phyloP scores from a whole-genome alignment of 73 alveolate species.

The Paramecium octaurelia region DNA sequence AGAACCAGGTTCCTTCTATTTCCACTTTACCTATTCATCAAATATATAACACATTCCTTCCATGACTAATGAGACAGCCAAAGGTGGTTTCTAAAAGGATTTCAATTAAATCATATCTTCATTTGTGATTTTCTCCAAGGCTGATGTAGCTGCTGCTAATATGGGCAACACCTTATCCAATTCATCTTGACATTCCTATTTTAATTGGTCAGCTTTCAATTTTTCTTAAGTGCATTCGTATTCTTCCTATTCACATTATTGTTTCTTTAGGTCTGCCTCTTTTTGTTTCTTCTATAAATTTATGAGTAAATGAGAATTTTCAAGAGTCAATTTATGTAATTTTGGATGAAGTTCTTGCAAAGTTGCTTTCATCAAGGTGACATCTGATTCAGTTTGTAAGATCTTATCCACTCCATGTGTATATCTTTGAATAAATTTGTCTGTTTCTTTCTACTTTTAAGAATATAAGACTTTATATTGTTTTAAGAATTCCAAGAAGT shows the following conservation, averaged over 20 bases:
- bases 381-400: constrained; percentile 82
- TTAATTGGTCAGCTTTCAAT: constrained; percentile 74
- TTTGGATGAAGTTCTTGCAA: constrained; percentile 86
- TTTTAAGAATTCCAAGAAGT: constrained; percentile 94
- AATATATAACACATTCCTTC: constrained; percentile 63
- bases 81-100: constrained; percentile 91
- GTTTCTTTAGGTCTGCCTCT: constrained; percentile 70
- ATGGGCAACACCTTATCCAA: constrained; percentile 98
- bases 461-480: constrained; percentile 80
- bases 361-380: constrained; percentile 79
- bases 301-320: constrained; percentile 61
- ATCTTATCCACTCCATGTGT: constrained; percentile 90
- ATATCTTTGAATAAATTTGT: constrained; percentile 67
- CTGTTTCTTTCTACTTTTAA: constrained; percentile 61
- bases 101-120: constrained; percentile 92
- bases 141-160: constrained; percentile 93
- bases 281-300: constrained; percentile 60
- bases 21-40: constrained; percentile 59
- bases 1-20: constrained; percentile 56
- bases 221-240: constrained; percentile 62
- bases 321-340: constrained; percentile 72
- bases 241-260: constrained; percentile 64
- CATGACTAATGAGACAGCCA: constrained; percentile 38
- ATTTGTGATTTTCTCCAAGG: constrained; percentile 87
- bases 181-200: constrained; percentile 78